Evolutionary conservation across 768 basidiomycete species (phyloP), one percentile per base, ranked within the genome.

Genomic region (Suillus cothurnatus): DNA sequence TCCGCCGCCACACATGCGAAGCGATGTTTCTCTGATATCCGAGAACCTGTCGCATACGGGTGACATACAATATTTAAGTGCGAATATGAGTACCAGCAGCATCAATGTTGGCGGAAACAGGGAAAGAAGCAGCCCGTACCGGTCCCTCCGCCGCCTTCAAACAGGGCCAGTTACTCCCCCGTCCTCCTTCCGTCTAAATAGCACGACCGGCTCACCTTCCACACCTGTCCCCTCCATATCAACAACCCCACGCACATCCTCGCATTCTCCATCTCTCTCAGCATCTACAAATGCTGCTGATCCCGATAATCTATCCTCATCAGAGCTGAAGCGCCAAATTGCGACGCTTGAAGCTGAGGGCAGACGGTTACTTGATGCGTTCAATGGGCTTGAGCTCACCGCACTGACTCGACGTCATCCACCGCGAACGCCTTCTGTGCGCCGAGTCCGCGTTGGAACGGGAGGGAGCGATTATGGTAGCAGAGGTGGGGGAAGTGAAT

Each of bases 361-460:
- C 7, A 82, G 83, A 66, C 81, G 89, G 58, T 76, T 93, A 55
- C 83, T 92, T 76, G 92, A 93, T 71, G 91, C 91, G 4, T 93
- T 93, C 74, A 91, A 86, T 69, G 90, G 92, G 11, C 80, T 93
- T 45, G 92, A 93, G 74, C 80, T 93, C 64, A 89, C 83, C 39
- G 85, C 88, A 26, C 77, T 92, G 57, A 86, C 88, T 12, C 73
- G 77, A 66, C 71, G 64, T 66, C 77, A 74, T 50, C 57, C 72
- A 41, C 74, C 76, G 31, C 77, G 67, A 21, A 74, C 75, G 19
- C 75, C 75, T 9, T 75, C 77, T 5, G 67, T 73, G 47, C 75
- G 76, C 34, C 57, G 64, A 15, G 61, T 64, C 64, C 58, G 62
- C 3, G 11, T 41, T 12, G 75, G 76, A 39, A 66, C 67, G 52